Evolutionary conservation across 2,329 filamentous ascomycete species (phyloP), one percentile per base, ranked within the genome.

Genomic region (Xylariomycetidae sp.): DNA sequence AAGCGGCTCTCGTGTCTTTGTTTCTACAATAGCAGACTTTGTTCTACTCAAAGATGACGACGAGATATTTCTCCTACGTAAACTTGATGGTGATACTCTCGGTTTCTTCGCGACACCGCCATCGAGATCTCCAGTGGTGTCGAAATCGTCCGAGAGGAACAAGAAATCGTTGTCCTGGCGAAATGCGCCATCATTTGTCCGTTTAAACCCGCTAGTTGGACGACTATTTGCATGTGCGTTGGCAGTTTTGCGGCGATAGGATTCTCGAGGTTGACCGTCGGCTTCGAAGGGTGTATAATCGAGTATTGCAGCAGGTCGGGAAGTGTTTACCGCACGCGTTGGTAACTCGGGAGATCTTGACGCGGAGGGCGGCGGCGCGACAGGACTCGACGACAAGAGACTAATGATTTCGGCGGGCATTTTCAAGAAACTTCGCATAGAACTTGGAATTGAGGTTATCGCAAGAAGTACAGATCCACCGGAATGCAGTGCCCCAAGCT

Each of bases 141-240:
- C 63, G 30, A 66, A 67, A 27, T 70, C 66, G 30, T 64, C 59
- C 0, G 57, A 61, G 9, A 61, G 41, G 31, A 59, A 58, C n/a
- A 58, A 38, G 16, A 59, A 53, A 17, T 51, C 52, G 27, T 51
- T 30, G 31, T 49, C 36, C 17, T 41, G 26, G 9, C 33, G 39
- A 27, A 26, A 17, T 27, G 33, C 34, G 7, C 25, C 20, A 13
- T 23, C 41, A 31, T 27, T 42, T 15, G 36, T 14, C 19, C 48
- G 44, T 32, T 47, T 54, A 15, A 31, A 27, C 20, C 37, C 33
- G 3, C 28, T 19, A 15, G 32, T 20, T 8, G 38, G 19, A 13
- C 34, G 16, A 9, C 15, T 18, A 6, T 25, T 20, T 18, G 27
- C 31, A 10, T 23, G 31, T 10, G 19, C 30, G 9, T 33, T 14